Percentiles rank a stretch among this genome's conserved stretches.
phyloP scores from a whole-genome alignment of 2,329 filamentous ascomycete species.

The Eutypa lata region DNA sequence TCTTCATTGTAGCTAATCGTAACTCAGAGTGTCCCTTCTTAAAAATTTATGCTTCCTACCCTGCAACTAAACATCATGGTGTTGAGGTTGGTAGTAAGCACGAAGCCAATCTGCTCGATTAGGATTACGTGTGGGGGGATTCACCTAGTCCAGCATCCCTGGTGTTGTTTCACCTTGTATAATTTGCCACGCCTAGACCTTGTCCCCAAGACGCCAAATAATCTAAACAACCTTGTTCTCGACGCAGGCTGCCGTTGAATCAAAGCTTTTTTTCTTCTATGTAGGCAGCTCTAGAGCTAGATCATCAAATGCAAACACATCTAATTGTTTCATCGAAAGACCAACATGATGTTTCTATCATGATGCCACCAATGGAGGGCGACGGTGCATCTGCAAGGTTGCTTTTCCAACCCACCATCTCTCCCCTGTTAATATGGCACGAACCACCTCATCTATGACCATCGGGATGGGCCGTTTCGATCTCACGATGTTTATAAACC shows the following conservation, averaged over 20 bases:
- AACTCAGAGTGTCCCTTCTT: too few species aligned
- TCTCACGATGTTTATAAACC: background rate
- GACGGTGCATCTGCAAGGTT: background rate
- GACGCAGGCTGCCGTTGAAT: background rate
- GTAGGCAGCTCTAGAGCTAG: background rate
- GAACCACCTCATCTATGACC: background rate
- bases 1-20: too few species aligned
- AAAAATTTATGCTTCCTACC: too few species aligned
- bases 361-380: background rate
- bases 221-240: background rate
- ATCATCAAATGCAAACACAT: background rate
- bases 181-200: background rate
- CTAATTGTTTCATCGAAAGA: background rate
- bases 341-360: background rate
- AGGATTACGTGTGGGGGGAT: background rate
- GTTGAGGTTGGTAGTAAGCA: background rate
- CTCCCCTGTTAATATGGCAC: background rate
- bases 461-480: background rate
- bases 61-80: too few species aligned
- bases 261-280: background rate
- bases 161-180: background rate
- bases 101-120: background rate
- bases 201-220: background rate
- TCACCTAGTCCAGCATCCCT: background rate
- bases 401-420: background rate